Percentiles rank a stretch among this genome's conserved stretches.
phyloP scores from a whole-genome alignment of 441 rosid genomes.

The Arabidopsis lyrata region DNA sequence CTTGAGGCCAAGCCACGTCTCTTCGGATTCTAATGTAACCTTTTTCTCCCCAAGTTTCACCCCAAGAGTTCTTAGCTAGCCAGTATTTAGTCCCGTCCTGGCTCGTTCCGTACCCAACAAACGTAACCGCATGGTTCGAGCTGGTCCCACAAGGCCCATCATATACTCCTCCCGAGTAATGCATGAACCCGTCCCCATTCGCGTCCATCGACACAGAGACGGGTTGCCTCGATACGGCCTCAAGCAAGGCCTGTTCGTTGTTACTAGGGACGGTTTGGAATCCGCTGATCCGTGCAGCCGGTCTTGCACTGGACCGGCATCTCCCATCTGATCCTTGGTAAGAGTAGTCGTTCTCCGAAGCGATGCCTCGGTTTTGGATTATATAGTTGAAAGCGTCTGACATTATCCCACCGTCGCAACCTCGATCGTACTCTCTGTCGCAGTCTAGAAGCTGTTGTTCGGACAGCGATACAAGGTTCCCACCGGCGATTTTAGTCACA shows the following conservation, averaged over 20 bases:
- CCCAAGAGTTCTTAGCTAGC: conserved; percentile 58
- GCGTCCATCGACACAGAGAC: conserved; percentile 45
- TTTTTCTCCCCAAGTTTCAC: conserved; percentile 53
- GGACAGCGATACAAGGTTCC: conserved; percentile 44
- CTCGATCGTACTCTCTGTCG: conserved; percentile 41
- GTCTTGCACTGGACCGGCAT: conserved; percentile 37
- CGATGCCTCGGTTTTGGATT: conserved; percentile 46
- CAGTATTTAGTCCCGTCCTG: conserved; percentile 48
- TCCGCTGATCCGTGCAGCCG: conserved; percentile 32
- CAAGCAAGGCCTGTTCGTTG: conserved; percentile 47
- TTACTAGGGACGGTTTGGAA: conserved; percentile 44
- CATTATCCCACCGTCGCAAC: conserved; percentile 51
- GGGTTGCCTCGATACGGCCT: conserved; percentile 47
- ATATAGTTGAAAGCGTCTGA: conserved; percentile 52
- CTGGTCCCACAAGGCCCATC: conserved; percentile 39
- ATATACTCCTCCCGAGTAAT: conserved; percentile 44
- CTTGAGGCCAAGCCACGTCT: conserved; percentile 45
- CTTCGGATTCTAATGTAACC: conserved; percentile 55
- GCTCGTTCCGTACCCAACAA: conserved; percentile 51
- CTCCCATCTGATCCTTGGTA: conserved; percentile 44
- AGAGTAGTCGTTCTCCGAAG: conserved; percentile 49
- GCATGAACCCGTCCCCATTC: conserved; percentile 23
- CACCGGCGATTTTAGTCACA: conserved; percentile 27
- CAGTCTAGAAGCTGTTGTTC: conserved; percentile 49
- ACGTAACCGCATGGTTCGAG: conserved; percentile 41